phyloP scores from a whole-genome alignment of 2,329 filamentous ascomycete species.

The Pseudogymnoascus verrucosus region DNA sequence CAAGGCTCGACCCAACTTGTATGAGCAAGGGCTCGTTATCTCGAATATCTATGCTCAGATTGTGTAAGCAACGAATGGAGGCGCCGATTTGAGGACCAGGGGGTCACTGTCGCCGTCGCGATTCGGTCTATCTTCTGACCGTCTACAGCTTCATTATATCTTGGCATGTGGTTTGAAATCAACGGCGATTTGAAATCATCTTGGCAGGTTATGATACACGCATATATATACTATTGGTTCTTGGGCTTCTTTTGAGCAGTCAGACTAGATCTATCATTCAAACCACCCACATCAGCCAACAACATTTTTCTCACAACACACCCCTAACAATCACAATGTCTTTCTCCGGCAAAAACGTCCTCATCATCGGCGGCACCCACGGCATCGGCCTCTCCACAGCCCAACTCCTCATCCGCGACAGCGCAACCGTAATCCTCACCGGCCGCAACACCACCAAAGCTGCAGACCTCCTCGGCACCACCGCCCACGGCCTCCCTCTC shows the following conservation, averaged over 20 bases:
- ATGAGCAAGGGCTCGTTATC: neutral
- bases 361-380: slow-evolving; percentile 55
- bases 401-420: slow-evolving; percentile 46
- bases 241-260: neutral
- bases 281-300: neutral
- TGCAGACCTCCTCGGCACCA: neutral
- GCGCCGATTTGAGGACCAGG: neutral
- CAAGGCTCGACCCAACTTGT: neutral
- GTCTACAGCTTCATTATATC: neutral
- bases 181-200: neutral
- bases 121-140: neutral
- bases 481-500: neutral
- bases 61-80: neutral
- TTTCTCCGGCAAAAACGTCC: slow-evolving; percentile 33
- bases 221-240: no score
- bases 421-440: slow-evolving; percentile 45
- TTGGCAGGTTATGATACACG: neutral
- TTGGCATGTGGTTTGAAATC: slow-evolving; percentile 1
- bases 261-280: neutral
- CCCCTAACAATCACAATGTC: neutral
- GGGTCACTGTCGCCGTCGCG: neutral
- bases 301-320: neutral
- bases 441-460: neutral
- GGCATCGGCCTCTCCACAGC: slow-evolving; percentile 57
- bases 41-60: neutral